phyloP scores from a whole-genome alignment of 2,329 filamentous ascomycete species.

The Fusarium kyushuense region DNA sequence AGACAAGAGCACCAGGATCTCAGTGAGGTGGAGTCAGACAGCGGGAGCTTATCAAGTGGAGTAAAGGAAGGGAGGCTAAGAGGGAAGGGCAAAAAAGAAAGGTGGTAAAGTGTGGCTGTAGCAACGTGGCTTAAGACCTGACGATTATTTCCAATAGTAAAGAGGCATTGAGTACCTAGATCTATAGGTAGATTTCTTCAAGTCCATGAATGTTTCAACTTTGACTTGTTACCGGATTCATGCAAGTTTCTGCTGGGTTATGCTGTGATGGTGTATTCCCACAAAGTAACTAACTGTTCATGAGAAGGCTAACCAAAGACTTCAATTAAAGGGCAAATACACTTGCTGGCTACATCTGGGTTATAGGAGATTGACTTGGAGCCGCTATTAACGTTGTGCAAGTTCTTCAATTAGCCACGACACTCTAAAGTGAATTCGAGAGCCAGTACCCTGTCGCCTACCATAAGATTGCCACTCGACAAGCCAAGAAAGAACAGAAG shows the following conservation, averaged over 20 bases:
- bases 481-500: not conserved
- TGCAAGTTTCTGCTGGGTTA: not conserved
- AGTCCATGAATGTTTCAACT: not conserved
- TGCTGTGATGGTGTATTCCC: not conserved
- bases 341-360: not conserved
- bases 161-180: not conserved
- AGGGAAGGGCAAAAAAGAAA: not conserved
- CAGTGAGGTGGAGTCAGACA: slow-evolving; percentile 35
- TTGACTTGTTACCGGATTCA: not conserved
- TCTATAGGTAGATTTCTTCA: not conserved
- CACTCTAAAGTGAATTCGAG: not conserved
- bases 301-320: not conserved
- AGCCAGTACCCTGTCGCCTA: not conserved
- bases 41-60: slow-evolving; percentile 37
- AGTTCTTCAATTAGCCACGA: not conserved
- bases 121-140: slow-evolving; percentile 22
- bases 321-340: not conserved
- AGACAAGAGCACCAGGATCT: slow-evolving; percentile 18
- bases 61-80: slow-evolving; percentile 3
- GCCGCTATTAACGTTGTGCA: not conserved
- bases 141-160: not conserved
- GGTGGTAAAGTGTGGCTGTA: slow-evolving; percentile 12
- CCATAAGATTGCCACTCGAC: not conserved
- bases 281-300: not conserved
- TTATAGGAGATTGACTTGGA: not conserved